A percentile compares a stretch with the other conserved stretches of the same genome.
phyloP scores from a whole-genome alignment of 2,329 filamentous ascomycete species.

The Sordariomycetes sp. region DNA sequence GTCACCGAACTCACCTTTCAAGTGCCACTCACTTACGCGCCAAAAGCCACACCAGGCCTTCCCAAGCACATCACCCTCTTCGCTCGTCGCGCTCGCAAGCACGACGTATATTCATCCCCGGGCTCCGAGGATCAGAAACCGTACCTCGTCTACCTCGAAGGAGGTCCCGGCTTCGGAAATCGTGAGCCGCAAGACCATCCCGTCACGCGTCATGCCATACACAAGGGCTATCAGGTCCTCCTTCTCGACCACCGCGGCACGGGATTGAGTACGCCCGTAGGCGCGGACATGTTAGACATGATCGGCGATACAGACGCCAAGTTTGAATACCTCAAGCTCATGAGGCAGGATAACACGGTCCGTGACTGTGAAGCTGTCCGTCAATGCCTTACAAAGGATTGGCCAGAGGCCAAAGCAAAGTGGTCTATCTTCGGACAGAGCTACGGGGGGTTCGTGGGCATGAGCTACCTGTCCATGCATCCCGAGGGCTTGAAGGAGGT shows the following conservation, averaged over 20 bases:
- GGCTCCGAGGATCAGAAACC: constrained; percentile 25
- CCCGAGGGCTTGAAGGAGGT: constrained; percentile 72
- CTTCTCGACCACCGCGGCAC: constrained; percentile 89
- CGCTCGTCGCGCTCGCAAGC: constrained; percentile 61
- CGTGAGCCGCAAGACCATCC: constrained; percentile 62
- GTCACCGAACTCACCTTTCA: constrained; percentile 81
- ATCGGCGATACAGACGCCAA: constrained; percentile 47
- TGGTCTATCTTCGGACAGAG: constrained; percentile 89
- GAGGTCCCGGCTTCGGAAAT: constrained; percentile 76
- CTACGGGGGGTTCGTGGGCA: constrained; percentile 80
- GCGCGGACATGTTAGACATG: constrained; percentile 56
- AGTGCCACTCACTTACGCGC: constrained; percentile 70
- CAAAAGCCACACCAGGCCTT: too few species aligned
- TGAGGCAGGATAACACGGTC: constrained; percentile 86
- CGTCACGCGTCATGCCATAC: constrained; percentile 60
- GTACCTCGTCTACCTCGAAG: constrained; percentile 68
- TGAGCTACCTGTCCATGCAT: constrained; percentile 76
- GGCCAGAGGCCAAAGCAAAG: constrained; percentile 58
- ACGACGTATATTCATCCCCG: constrained; percentile 51
- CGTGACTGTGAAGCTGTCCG: constrained; percentile 82
- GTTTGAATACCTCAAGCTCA: constrained; percentile 71
- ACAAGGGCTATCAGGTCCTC: constrained; percentile 78
- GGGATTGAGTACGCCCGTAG: constrained; percentile 73
- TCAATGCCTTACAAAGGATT: constrained; percentile 60
- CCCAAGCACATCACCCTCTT: constrained; percentile 64